These are phyloP conservation scores for Petunia secreta DNA, from an alignment of 257 asterid species.

Conservation along the genomic window DNA sequence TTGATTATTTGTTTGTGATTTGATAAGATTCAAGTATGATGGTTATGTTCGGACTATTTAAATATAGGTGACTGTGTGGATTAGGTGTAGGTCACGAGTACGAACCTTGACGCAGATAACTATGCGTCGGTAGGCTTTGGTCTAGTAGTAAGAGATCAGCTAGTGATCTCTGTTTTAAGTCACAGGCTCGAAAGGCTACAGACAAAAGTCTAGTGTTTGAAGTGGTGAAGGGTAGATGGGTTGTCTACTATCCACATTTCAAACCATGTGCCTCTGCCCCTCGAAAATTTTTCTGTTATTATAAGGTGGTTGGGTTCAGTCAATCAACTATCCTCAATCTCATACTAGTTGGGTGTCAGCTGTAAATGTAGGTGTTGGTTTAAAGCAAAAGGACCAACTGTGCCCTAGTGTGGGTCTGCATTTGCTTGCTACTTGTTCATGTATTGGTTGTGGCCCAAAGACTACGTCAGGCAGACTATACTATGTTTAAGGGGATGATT, in stretches of 20 bases:
- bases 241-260: too few species aligned
- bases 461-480: background rate
- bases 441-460: background rate
- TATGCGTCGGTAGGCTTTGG: too few species aligned
- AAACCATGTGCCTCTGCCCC: too few species aligned
- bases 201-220: too few species aligned
- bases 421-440: background rate
- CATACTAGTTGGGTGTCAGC: background rate
- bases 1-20: background rate
- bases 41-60: background rate
- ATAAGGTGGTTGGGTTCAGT: background rate
- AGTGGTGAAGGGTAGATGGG: too few species aligned
- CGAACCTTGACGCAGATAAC: too few species aligned
- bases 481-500: background rate
- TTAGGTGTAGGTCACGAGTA: too few species aligned
- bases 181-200: too few species aligned
- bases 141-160: too few species aligned
- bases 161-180: too few species aligned
- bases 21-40: constrained; percentile 12
- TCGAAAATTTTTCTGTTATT: too few species aligned
- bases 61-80: background rate
- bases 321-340: background rate
- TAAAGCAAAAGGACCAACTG: background rate
- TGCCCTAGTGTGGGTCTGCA: background rate
- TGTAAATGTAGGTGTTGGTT: background rate